These are phyloP conservation scores for Colletotrichum cuscutae DNA, from an alignment of 2,329 filamentous ascomycete genomes.

Conservation along the genomic window DNA sequence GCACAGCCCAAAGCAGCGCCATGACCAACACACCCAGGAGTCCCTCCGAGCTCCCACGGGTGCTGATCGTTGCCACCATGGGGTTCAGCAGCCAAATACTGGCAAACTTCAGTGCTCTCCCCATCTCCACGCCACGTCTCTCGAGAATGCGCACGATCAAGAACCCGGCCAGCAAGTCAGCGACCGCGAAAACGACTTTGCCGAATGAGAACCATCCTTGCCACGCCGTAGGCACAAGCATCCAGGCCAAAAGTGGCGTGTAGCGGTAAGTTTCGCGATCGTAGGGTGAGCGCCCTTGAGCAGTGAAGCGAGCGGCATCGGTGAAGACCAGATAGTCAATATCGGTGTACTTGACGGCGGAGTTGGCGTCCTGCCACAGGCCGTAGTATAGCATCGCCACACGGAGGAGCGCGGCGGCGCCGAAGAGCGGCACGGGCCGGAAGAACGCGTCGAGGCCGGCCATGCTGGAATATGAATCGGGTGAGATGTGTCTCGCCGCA, in stretches of 20 bases:
- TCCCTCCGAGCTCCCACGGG: constrained; percentile 92
- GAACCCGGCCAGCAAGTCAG: constrained; percentile 88
- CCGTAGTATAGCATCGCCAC: constrained; percentile 84
- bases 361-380: constrained; percentile 90
- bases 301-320: constrained; percentile 84
- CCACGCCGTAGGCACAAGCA: constrained; percentile 83
- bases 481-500: neutral
- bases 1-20: constrained; percentile 83
- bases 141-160: constrained; percentile 66
- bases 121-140: constrained; percentile 56
- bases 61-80: constrained; percentile 98
- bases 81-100: constrained; percentile 95
- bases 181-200: constrained; percentile 85
- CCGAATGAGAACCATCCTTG: constrained; percentile 80
- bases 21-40: constrained; percentile 87
- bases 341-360: constrained; percentile 96
- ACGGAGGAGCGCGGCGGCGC: constrained; percentile 72
- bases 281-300: constrained; percentile 80
- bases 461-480: constrained; percentile 22
- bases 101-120: constrained; percentile 77
- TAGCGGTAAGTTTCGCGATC: constrained; percentile 95
- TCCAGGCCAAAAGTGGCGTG: constrained; percentile 92
- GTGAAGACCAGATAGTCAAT: constrained; percentile 99
- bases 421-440: constrained; percentile 61
- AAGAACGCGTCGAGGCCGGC: constrained; percentile 46